Conservation (phyloP, 352 stramenopile genomes). For the Peronospora belbahrii region DNA sequence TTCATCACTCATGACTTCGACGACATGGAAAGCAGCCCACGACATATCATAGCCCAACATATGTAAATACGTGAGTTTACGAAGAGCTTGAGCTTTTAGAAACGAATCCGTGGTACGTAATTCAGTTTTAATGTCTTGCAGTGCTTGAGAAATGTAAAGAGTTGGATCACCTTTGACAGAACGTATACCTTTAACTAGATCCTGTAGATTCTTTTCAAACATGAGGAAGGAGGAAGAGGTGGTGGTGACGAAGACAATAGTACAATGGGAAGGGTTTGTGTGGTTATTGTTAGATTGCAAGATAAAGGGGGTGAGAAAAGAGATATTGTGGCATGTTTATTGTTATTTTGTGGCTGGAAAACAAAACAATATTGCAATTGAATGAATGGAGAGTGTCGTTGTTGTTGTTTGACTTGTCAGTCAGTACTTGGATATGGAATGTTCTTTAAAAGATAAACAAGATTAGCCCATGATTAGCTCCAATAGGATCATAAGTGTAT, state of each 20-base stretch:
- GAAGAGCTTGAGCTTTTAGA: constrained; percentile 94
- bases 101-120: constrained; percentile 94
- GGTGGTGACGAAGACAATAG: no score
- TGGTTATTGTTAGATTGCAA: no score
- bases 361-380: no score
- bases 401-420: no score
- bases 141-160: constrained; percentile 94
- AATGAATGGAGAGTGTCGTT: no score
- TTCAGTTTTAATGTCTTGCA: constrained; percentile 98
- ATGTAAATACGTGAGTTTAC: constrained; percentile 95
- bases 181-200: constrained; percentile 98
- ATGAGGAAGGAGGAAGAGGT: constrained; percentile 36
- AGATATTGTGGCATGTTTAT: no score
- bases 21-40: constrained; percentile 96
- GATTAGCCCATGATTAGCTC: constrained; percentile 66
- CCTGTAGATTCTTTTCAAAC: constrained; percentile 98
- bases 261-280: no score
- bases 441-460: neutral
- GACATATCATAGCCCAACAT: constrained; percentile 99
- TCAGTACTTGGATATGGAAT: neutral
- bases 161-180: constrained; percentile 93
- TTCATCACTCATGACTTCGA: constrained; percentile 96
- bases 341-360: no score
- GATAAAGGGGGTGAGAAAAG: no score
- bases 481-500: constrained; percentile 72